phyloP scores from a whole-genome alignment of 2,329 filamentous ascomycete species.

The Oidium heveae region DNA sequence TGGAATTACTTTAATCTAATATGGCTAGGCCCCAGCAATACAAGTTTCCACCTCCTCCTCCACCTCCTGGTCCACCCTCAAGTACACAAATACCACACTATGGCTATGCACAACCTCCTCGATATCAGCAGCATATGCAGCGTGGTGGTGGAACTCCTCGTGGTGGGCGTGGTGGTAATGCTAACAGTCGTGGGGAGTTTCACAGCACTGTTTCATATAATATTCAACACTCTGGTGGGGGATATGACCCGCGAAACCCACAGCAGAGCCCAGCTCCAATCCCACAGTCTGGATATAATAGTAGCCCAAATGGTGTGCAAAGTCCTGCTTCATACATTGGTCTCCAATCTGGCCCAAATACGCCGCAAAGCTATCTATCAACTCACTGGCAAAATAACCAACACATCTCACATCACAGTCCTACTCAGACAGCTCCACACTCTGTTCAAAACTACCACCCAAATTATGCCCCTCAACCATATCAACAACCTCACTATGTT shows the following conservation, averaged over 20 bases:
- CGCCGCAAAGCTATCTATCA: slow-evolving; percentile 5
- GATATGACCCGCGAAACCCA: slow-evolving; percentile 8
- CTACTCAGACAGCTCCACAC: slow-evolving; percentile 18
- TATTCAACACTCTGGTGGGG: slow-evolving; percentile 5
- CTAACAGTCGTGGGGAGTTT: slow-evolving; percentile 11
- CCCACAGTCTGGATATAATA: slow-evolving; percentile 9
- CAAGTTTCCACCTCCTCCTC: slow-evolving; percentile 14
- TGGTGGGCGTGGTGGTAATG: slow-evolving; percentile 12
- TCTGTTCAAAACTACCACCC: slow-evolving; percentile 30
- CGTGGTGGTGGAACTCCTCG: slow-evolving; percentile 12
- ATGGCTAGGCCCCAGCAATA: slow-evolving; percentile 14
- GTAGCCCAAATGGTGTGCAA: slow-evolving; percentile 10
- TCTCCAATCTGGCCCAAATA: slow-evolving; percentile 11
- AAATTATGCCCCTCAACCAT: slow-evolving; percentile 31
- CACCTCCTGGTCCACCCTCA: slow-evolving; percentile 12
- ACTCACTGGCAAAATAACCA: slow-evolving; percentile 11
- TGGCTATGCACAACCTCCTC: slow-evolving; percentile 9
- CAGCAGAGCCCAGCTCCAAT: slow-evolving; percentile 7
- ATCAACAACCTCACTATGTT: slow-evolving; percentile 19
- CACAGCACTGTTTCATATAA: slow-evolving; percentile 9
- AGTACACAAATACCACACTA: slow-evolving; percentile 11
- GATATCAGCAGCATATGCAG: slow-evolving; percentile 8
- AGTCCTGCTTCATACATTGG: slow-evolving; percentile 13
- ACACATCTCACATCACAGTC: slow-evolving; percentile 8
- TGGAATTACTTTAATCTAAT: neutral